These are phyloP conservation scores for Fusarium udum DNA, from an alignment of 2,329 filamentous ascomycete genomes.

Conservation along the genomic window DNA sequence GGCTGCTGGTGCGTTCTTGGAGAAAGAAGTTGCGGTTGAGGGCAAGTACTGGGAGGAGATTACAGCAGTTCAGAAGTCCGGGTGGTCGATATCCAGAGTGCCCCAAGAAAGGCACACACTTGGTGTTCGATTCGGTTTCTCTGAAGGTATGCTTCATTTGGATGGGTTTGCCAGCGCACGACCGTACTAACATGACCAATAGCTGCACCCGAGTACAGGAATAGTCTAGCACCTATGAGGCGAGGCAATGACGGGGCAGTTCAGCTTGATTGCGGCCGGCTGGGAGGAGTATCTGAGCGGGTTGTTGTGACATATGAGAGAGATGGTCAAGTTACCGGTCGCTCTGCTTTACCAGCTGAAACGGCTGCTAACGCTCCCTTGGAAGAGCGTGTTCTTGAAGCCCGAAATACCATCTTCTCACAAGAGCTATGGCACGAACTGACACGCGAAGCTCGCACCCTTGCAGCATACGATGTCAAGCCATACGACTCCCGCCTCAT, in stretches of 20 bases:
- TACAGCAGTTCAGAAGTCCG: constrained; percentile 79
- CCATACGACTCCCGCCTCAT: constrained; percentile 67
- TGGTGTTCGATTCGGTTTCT: constrained; percentile 89
- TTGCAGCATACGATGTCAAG: constrained; percentile 76
- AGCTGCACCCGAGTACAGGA: constrained; percentile 66
- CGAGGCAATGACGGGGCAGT: constrained; percentile 79
- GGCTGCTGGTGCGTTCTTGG: constrained; percentile 75
- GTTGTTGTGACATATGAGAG: constrained; percentile 74
- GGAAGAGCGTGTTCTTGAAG: constrained; percentile 75
- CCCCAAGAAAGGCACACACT: constrained; percentile 78
- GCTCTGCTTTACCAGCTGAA: constrained; percentile 60
- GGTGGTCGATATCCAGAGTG: constrained; percentile 85
- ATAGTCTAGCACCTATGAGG: constrained; percentile 82
- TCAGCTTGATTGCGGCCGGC: constrained; percentile 71
- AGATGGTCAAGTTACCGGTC: constrained; percentile 67
- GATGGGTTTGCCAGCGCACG: background rate
- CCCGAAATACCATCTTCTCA: constrained; percentile 81
- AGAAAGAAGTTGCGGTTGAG: constrained; percentile 81
- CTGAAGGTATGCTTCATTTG: constrained; percentile 66
- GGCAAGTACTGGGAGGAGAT: constrained; percentile 90
- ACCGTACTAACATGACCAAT: constrained; percentile 41
- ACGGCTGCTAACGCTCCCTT: constrained; percentile 64
- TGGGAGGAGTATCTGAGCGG: constrained; percentile 63
- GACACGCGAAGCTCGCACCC: constrained; percentile 78
- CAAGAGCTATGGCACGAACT: constrained; percentile 94